Conservation (phyloP, 2,329 filamentous ascomycete genomes). For the Colletotrichum cordylinicola region DNA sequence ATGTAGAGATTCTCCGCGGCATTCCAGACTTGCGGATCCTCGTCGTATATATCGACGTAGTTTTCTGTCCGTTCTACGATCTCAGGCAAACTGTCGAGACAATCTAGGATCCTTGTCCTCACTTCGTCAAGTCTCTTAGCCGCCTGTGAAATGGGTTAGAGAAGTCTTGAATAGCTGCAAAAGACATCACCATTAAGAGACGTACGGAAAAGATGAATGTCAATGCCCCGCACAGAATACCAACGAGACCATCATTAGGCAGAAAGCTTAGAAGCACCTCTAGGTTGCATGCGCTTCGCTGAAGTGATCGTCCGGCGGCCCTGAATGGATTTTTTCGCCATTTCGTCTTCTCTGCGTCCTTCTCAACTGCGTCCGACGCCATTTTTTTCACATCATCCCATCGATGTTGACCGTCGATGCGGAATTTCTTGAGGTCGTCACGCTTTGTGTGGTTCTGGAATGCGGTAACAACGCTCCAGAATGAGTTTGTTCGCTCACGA, state of each 20-base stretch:
- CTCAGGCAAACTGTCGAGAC: background rate
- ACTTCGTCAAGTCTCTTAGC: background rate
- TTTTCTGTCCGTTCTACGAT: background rate
- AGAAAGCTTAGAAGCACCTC: background rate
- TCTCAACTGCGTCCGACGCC: background rate
- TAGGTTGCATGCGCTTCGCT: background rate
- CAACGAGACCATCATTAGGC: background rate
- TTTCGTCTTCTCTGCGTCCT: background rate
- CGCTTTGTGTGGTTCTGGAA: background rate
- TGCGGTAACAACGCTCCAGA: background rate
- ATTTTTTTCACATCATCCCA: background rate
- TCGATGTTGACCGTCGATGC: background rate
- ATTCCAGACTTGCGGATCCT: background rate
- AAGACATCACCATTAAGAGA: too few relatives aligned
- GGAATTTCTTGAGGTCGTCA: background rate
- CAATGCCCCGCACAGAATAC: background rate
- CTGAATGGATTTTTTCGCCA: background rate
- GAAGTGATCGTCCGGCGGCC: background rate
- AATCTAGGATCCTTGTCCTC: background rate
- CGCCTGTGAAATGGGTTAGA: background rate
- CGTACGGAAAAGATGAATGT: background rate
- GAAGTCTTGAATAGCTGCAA: accelerated
- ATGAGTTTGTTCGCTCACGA: background rate
- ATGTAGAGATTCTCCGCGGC: background rate
- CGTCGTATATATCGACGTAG: background rate